phyloP scores from a whole-genome alignment of 2,329 filamentous ascomycete genomes.

The Cladosporium colombiae region DNA sequence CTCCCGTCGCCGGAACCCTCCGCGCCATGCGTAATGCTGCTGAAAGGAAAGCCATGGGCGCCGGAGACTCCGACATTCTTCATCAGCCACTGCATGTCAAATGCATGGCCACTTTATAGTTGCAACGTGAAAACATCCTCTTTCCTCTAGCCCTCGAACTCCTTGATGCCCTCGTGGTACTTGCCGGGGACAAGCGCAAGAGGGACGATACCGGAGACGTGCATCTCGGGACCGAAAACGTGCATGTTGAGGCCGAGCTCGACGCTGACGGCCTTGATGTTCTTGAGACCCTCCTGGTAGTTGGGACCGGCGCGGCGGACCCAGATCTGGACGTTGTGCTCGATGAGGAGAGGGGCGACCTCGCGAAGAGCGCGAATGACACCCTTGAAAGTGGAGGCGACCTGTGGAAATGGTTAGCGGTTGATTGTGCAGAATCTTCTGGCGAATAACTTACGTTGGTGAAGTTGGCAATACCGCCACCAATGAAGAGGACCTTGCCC shows the following conservation, averaged over 20 bases:
- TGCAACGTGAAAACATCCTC: constrained; percentile 7
- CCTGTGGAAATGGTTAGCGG: constrained; percentile 36
- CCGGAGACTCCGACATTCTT: constrained; percentile 12
- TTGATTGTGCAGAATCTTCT: background rate
- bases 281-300: constrained; percentile 99
- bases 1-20: constrained; percentile 1
- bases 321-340: constrained; percentile 99
- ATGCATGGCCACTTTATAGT: background rate
- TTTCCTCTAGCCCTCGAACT: constrained; percentile 55
- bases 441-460: constrained; percentile 69
- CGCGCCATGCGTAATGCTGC: constrained; percentile 10
- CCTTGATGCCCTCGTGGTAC: constrained; percentile 59
- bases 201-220: constrained; percentile 93
- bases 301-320: constrained; percentile 88
- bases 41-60: constrained; percentile 8
- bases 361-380: constrained; percentile 95
- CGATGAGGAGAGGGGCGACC: constrained; percentile 77
- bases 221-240: constrained; percentile 77
- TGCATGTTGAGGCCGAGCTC: constrained; percentile 97
- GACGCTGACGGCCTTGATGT: constrained; percentile 95
- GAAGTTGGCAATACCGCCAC: constrained; percentile 99
- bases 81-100: constrained; percentile 5
- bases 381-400: constrained; percentile 99
- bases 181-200: constrained; percentile 71
- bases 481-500: constrained; percentile 99